Evolutionary conservation across 768 basidiomycete genomes (phyloP), one percentile per base, ranked within the genome.

Genomic region (Crucibulum laeve): DNA sequence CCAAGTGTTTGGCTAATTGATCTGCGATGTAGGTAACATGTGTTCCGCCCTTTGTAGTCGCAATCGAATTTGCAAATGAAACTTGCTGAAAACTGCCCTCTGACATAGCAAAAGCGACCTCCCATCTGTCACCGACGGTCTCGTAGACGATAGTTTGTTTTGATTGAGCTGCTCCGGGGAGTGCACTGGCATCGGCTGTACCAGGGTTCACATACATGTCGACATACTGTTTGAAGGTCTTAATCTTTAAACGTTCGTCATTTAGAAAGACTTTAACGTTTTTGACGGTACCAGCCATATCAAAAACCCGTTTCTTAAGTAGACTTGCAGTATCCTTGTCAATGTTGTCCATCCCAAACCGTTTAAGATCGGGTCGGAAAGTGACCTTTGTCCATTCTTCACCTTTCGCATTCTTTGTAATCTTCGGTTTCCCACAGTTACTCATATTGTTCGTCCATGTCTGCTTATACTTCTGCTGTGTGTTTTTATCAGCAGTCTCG

Each of bases 31-130:
- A 70, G 18, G 70, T 74, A 52, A 99, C 95, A 59, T 99, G 96
- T 0, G 90, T 91, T 40, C 96, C 96, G 39, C 96, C 96, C 59
- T 98, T 99, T 46, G 77, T 90, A 2, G 96, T 99, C 4, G 94
- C 82, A 53, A 99, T 97, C 19, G 92, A 91, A 65, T 99, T 99
- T 54, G 92, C 93, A 57, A 97, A 99, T 18, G 96, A 95, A 37
- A 99, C 91, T 42, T 95, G 92, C 56, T 91, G 87, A 68, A 90
- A 89, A 18, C 80, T 69, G 6, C 94, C 94, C 45, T 97, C 92
- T 1, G 95, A 96, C 17, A 97, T 78, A 1, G 93, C 84, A 58
- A 97, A 97, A 2, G 87, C 95, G 36, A 97, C 76, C 58, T 98
- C 96, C 95, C 95, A 99, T 4, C 95, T 86, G 25, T 75, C 67